These are phyloP conservation scores for Simmondsia chinensis DNA, from an alignment of 148 eudicot genomes.

Conservation along the genomic window DNA sequence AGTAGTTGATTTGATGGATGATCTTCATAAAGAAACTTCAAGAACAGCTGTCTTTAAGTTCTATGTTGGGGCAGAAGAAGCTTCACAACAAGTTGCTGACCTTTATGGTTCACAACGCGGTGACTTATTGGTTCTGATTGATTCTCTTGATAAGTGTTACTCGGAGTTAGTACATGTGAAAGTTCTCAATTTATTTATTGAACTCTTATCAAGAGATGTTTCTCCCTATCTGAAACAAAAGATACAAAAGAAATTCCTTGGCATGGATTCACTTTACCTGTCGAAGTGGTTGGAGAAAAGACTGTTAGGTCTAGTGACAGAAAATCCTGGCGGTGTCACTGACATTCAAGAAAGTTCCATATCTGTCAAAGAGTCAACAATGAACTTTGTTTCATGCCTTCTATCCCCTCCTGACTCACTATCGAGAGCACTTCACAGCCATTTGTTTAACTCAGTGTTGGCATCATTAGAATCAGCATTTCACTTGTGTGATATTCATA, in stretches of 20 bases:
- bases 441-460: constrained; percentile 67
- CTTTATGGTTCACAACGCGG: constrained; percentile 59
- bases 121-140: constrained; percentile 70
- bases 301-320: constrained; percentile 46
- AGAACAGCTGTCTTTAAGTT: constrained; percentile 40
- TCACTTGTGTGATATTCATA: constrained; percentile 48
- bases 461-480: constrained; percentile 69
- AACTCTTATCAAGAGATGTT: constrained; percentile 53
- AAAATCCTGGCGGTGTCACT: constrained; percentile 31
- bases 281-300: constrained; percentile 87
- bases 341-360: constrained; percentile 50
- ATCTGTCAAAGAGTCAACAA: constrained; percentile 76
- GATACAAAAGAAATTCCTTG: constrained; percentile 56
- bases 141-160: constrained; percentile 58
- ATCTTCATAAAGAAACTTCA: constrained; percentile 49
- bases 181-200: constrained; percentile 70
- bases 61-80: constrained; percentile 53
- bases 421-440: constrained; percentile 48
- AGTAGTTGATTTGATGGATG: constrained; percentile 55
- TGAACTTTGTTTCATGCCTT: constrained; percentile 61
- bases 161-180: constrained; percentile 64
- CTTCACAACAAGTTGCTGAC: constrained; percentile 40
- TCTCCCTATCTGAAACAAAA: constrained; percentile 45
- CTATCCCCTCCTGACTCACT: constrained; percentile 42
- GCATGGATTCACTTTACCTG: constrained; percentile 50